Conservation (phyloP, 768 basidiomycete genomes). For the Suillus paluster region DNA sequence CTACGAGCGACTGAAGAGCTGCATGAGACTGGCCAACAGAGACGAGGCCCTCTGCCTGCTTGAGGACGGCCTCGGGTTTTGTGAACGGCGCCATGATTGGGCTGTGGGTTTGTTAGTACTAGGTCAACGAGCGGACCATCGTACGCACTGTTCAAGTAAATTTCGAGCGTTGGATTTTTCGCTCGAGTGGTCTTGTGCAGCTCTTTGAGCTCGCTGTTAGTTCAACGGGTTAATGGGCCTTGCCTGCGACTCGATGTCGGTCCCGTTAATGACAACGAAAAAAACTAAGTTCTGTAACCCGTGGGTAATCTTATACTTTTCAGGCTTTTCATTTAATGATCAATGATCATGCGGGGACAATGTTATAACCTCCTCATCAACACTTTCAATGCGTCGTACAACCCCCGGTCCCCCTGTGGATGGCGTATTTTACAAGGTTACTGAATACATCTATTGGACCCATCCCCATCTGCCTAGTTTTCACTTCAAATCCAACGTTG, state of each 20-base stretch:
- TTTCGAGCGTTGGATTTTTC: background rate
- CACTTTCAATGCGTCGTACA: no score
- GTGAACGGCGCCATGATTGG: conserved; percentile 83
- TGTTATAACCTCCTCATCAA: no score
- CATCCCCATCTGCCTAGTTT: background rate
- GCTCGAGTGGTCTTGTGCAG: conserved; percentile 1
- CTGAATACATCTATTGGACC: conserved; percentile 2
- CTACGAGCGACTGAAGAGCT: conserved; percentile 86
- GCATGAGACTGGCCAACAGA: conserved; percentile 91
- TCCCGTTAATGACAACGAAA: conserved; percentile 10
- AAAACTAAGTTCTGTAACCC: conserved; percentile 13
- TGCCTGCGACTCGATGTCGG: conserved; percentile 1
- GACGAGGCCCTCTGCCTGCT: conserved; percentile 93
- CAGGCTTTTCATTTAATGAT: no score
- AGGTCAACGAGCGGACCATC: background rate
- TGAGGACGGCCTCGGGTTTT: conserved; percentile 88
- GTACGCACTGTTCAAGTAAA: background rate
- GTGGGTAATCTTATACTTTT: conserved; percentile 5
- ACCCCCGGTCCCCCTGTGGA: background rate
- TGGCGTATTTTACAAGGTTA: conserved; percentile 4
- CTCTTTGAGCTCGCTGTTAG: conserved; percentile 8
- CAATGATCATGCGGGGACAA: no score
- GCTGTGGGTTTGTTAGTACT: conserved; percentile 7
- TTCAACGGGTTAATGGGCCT: conserved; percentile 2
- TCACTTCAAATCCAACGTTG: conserved; percentile 66